These are phyloP conservation scores for Fusarium fracticaudum DNA, from an alignment of 2,329 filamentous ascomycete genomes.

Conservation along the genomic window DNA sequence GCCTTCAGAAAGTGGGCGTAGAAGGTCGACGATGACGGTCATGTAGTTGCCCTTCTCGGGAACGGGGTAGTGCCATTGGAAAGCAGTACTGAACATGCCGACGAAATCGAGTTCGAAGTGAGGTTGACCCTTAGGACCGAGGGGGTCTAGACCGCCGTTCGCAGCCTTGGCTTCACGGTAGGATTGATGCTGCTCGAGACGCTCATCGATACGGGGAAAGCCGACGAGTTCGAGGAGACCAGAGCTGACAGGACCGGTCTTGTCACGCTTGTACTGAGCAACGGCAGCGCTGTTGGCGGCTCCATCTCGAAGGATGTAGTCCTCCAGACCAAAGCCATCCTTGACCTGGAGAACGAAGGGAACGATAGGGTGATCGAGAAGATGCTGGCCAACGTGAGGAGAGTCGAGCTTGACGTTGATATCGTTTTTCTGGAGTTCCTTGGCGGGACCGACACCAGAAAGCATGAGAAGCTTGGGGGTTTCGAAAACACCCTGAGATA, in stretches of 20 bases:
- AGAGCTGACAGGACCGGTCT: constrained; percentile 52
- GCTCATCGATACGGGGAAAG: constrained; percentile 66
- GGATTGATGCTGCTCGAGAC: constrained; percentile 57
- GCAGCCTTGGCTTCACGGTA: constrained; percentile 56
- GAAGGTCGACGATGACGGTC: constrained; percentile 63
- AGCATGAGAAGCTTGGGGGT: constrained; percentile 72
- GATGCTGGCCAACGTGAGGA: constrained; percentile 70
- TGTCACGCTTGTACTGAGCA: constrained; percentile 43
- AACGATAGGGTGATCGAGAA: constrained; percentile 69
- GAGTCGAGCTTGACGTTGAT: constrained; percentile 65
- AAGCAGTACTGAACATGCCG: constrained; percentile 61
- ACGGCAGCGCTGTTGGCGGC: background rate
- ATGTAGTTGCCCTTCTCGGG: constrained; percentile 59
- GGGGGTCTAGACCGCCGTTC: constrained; percentile 61
- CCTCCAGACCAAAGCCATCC: constrained; percentile 53
- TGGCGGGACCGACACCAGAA: constrained; percentile 67
- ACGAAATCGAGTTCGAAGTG: constrained; percentile 73
- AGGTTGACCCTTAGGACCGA: constrained; percentile 65
- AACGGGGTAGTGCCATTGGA: constrained; percentile 58
- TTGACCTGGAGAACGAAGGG: constrained; percentile 47
- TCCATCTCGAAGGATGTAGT: constrained; percentile 51
- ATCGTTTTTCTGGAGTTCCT: constrained; percentile 61
- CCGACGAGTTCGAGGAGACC: constrained; percentile 62
- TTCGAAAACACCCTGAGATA: constrained; percentile 67
- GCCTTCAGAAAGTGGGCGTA: constrained; percentile 57